Conservation (phyloP, 768 basidiomycete genomes). For the Panellus pusillus region DNA sequence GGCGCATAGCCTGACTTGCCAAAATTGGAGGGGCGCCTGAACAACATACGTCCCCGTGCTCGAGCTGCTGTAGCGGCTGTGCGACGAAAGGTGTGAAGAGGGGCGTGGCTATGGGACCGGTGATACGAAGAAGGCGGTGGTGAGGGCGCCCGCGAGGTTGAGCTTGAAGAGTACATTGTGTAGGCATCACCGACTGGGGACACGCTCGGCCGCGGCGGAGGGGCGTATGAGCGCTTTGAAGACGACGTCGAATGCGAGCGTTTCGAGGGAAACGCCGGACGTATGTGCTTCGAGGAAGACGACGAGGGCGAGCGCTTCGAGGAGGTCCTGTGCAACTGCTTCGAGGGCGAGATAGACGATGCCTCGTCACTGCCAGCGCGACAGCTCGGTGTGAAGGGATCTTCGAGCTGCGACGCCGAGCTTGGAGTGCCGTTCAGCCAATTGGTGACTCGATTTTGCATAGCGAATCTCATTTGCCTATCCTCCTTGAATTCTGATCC, state of each 20-base stretch:
- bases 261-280: too few species aligned
- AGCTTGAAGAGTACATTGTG: neutral
- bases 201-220: neutral
- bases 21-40: neutral
- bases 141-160: conserved; percentile 2
- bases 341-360: neutral
- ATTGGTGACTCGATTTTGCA: conserved; percentile 2
- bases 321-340: too few species aligned
- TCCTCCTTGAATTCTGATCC: too few species aligned
- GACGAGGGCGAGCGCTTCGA: too few species aligned
- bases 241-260: too few species aligned
- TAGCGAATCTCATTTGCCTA: neutral
- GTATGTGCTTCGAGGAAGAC: too few species aligned
- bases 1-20: neutral
- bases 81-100: neutral
- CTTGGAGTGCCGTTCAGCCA: conserved; percentile 2
- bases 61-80: neutral
- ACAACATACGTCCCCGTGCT: neutral
- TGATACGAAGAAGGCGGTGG: neutral
- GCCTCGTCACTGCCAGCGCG: neutral
- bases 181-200: neutral
- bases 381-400: neutral
- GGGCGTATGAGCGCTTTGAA: neutral
- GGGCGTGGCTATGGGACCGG: neutral
- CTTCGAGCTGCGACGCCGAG: neutral